Evolutionary conservation across 2,329 filamentous ascomycete genomes (phyloP).

Genomic region (Colletotrichum tropicicola): DNA sequence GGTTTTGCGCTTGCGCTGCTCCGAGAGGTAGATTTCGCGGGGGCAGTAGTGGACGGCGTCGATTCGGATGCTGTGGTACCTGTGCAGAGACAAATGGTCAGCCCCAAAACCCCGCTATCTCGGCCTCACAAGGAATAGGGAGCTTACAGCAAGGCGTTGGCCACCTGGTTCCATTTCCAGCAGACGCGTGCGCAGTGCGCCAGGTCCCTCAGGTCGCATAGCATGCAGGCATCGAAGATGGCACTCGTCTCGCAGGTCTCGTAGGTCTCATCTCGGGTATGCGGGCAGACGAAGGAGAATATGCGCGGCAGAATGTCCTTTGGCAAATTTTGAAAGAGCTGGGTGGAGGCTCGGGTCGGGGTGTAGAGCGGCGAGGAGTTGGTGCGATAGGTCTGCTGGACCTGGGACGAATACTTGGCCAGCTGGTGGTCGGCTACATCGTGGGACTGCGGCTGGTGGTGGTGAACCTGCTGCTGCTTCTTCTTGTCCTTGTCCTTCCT

Average conservation of each 20-base stretch:
- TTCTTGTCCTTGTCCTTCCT: slow-evolving; percentile 32
- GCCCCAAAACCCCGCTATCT: not conserved
- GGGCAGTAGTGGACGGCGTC: slow-evolving; percentile 95
- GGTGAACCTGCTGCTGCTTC: slow-evolving; percentile 24
- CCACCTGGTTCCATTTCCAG: slow-evolving; percentile 72
- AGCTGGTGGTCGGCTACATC: slow-evolving; percentile 20
- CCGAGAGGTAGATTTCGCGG: slow-evolving; percentile 82
- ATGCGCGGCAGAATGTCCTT: slow-evolving; percentile 77
- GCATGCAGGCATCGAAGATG: slow-evolving; percentile 84
- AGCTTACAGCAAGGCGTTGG: slow-evolving; percentile 68
- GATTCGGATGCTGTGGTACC: slow-evolving; percentile 90
- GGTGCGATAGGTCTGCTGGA: slow-evolving; percentile 27
- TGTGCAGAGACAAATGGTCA: slow-evolving; percentile 45
- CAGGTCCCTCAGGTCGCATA: slow-evolving; percentile 91
- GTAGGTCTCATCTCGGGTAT: slow-evolving; percentile 79
- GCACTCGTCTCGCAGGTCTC: slow-evolving; percentile 84
- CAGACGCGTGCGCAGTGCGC: slow-evolving; percentile 81
- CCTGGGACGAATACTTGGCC: slow-evolving; percentile 26
- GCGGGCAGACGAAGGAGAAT: slow-evolving; percentile 85
- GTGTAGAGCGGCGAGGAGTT: slow-evolving; percentile 36
- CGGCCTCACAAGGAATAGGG: slow-evolving; percentile 1
- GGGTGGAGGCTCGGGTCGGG: slow-evolving; percentile 51
- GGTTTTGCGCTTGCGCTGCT: slow-evolving; percentile 78
- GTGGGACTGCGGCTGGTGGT: slow-evolving; percentile 10
- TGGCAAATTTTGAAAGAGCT: slow-evolving; percentile 65